Conservation (phyloP, 495 filamentous ascomycete species). For the Glonium stellatum region DNA sequence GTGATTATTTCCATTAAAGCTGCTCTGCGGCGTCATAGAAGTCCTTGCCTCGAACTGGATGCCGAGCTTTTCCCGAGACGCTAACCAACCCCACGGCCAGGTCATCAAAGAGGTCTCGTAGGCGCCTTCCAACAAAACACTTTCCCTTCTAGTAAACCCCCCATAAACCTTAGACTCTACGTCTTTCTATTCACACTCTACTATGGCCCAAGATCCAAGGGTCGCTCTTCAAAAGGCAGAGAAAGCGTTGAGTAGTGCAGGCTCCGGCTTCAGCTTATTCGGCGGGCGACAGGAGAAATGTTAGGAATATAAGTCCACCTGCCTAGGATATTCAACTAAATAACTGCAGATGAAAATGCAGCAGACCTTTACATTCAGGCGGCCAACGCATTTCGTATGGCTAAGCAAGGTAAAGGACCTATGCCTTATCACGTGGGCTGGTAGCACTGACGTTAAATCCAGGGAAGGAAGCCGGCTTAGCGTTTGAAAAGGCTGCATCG, state of each 20-base stretch:
- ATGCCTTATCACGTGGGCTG: background rate
- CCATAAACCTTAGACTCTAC: background rate
- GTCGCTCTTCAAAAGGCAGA: slow-evolving; percentile 62
- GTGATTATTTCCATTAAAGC: too few species aligned
- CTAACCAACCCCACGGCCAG: slow-evolving; percentile 11
- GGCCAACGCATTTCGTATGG: slow-evolving; percentile 71
- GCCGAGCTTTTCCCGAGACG: slow-evolving; percentile 21
- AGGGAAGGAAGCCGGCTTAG: slow-evolving; percentile 28
- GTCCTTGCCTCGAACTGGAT: too few species aligned
- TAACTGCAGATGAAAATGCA: slow-evolving; percentile 53
- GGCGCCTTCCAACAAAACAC: background rate
- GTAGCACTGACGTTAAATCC: slow-evolving; percentile 1
- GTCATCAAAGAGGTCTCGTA: slow-evolving; percentile 10
- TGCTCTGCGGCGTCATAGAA: too few species aligned
- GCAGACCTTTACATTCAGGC: slow-evolving; percentile 75
- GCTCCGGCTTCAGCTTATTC: slow-evolving; percentile 70
- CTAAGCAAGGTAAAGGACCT: slow-evolving; percentile 53
- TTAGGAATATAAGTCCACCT: background rate
- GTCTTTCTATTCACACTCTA: background rate
- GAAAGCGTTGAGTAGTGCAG: slow-evolving; percentile 61
- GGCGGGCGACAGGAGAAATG: slow-evolving; percentile 73
- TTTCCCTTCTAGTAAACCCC: background rate
- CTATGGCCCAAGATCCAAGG: slow-evolving; percentile 49
- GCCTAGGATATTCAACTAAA: background rate
- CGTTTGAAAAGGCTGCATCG: slow-evolving; percentile 24